Evolutionary conservation across 495 filamentous ascomycete species (phyloP).

Genomic region (Penicillium egyptiacum): DNA sequence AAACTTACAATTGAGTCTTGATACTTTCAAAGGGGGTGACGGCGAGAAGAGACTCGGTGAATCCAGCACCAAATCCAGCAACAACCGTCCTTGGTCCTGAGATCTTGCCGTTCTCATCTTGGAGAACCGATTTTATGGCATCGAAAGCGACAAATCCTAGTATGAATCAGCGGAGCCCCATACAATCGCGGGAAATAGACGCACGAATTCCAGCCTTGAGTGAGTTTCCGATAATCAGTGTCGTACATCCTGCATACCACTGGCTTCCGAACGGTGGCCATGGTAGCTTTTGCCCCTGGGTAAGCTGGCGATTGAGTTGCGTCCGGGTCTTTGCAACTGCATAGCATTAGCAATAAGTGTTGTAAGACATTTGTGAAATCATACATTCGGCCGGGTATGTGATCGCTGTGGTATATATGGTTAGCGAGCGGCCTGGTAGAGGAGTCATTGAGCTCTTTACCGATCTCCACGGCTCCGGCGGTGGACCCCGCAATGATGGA

Average conservation of each 20-base stretch:
- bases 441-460: constrained; percentile 42
- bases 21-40: constrained; percentile 98
- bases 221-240: constrained; percentile 94
- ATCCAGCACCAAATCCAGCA: constrained; percentile 90
- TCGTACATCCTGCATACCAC: constrained; percentile 98
- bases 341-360: constrained; percentile 18
- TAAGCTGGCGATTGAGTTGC: constrained; percentile 85
- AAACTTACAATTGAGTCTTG: constrained; percentile 80
- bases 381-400: constrained; percentile 97
- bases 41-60: constrained; percentile 88
- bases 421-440: constrained; percentile 19
- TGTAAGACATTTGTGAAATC: constrained; percentile 16
- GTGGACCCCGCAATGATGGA: constrained; percentile 86
- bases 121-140: constrained; percentile 78
- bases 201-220: constrained; percentile 91
- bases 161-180: constrained; percentile 10
- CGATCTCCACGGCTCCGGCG: constrained; percentile 93
- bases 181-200: constrained; percentile 23
- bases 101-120: constrained; percentile 83
- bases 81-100: constrained; percentile 88
- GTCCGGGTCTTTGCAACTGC: constrained; percentile 90
- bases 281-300: constrained; percentile 81
- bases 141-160: constrained; percentile 95
- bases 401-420: constrained; percentile 58
- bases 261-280: constrained; percentile 92